A percentile compares a stretch with the other conserved stretches of the same genome.
Conservation (phyloP, 1,284 basidiomycete genomes). For the Salmacisia buchloeana region DNA sequence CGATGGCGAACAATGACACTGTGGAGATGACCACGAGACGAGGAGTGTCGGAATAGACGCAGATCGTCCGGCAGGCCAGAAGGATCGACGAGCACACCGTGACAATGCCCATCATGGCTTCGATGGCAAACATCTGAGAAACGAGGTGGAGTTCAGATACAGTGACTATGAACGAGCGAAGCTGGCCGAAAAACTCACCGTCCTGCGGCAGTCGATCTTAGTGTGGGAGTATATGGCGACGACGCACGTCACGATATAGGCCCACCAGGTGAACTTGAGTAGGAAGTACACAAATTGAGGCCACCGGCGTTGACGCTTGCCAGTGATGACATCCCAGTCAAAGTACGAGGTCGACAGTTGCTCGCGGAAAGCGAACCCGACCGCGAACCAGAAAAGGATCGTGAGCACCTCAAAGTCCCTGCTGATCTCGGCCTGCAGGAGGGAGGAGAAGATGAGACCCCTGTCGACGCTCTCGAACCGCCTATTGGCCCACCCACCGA, state of each 20-base stretch:
- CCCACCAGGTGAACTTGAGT: conserved; percentile 1
- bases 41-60: conserved; percentile 21
- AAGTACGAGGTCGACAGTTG: background rate
- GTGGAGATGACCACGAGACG: conserved; percentile 14
- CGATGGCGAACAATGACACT: conserved; percentile 22
- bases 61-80: conserved; percentile 26
- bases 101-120: conserved; percentile 28
- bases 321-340: conserved; percentile 2
- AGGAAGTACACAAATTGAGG: background rate
- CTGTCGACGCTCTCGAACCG: no score
- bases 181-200: conserved; percentile 19
- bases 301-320: background rate
- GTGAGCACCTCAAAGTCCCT: background rate
- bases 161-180: conserved; percentile 19
- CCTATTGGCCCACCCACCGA: background rate
- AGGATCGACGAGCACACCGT: conserved; percentile 19
- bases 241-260: background rate
- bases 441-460: background rate
- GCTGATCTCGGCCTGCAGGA: background rate
- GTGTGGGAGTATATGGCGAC: background rate
- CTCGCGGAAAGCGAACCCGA: background rate
- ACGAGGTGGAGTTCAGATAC: conserved; percentile 20
- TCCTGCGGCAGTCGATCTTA: background rate
- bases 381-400: background rate
- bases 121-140: conserved; percentile 18